phyloP scores from a whole-genome alignment of 169 alveolate genomes.

The Plasmodium yoelii region DNA sequence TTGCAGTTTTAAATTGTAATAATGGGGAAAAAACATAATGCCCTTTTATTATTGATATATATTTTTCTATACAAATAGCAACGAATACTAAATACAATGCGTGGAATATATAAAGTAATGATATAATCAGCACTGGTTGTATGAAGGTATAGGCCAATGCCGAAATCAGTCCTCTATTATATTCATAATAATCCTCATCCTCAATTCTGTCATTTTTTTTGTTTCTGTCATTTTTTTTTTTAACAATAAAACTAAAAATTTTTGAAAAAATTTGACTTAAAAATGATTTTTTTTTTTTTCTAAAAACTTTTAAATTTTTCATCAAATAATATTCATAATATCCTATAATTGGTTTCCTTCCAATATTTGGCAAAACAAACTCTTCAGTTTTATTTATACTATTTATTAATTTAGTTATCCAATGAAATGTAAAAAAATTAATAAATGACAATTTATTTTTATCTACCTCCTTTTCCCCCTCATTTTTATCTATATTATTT shows the following conservation, averaged over 20 bases:
- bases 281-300: not conserved
- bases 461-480: not conserved
- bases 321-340: slow-evolving; percentile 6
- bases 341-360: slow-evolving; percentile 5
- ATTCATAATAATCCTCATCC: no score
- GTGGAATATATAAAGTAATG: slow-evolving; percentile 19
- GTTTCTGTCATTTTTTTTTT: not conserved
- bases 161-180: slow-evolving; percentile 2
- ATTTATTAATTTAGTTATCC: slow-evolving; percentile 36
- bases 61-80: slow-evolving; percentile 39
- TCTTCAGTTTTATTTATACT: not conserved
- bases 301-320: slow-evolving; percentile 10
- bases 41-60: slow-evolving; percentile 24
- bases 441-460: not conserved
- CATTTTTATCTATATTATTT: not conserved
- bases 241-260: not conserved
- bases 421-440: slow-evolving; percentile 31
- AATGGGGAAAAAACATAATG: not conserved
- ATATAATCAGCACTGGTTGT: not conserved
- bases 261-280: not conserved
- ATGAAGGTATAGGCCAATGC: slow-evolving; percentile 28
- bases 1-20: not conserved
- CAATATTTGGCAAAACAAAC: slow-evolving; percentile 37
- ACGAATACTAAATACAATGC: slow-evolving; percentile 21
- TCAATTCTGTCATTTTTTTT: not conserved